phyloP scores from a whole-genome alignment of 1,284 basidiomycete genomes.

The Polyporus tsugae region DNA sequence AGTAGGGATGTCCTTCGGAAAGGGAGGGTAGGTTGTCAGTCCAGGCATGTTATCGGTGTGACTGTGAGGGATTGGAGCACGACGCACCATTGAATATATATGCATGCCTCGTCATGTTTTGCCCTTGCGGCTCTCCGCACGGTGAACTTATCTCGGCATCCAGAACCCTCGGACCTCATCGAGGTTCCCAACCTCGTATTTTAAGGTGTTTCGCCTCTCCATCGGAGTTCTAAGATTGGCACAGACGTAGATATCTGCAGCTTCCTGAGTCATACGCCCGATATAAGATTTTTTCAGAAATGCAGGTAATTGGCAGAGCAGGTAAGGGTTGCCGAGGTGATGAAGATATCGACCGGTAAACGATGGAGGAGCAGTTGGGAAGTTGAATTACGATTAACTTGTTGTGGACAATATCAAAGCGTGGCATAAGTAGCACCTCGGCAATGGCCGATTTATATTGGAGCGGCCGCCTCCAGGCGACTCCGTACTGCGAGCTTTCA shows the following conservation, averaged over 20 bases:
- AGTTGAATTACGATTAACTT: too few relatives aligned
- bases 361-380: too few relatives aligned
- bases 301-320: too few relatives aligned
- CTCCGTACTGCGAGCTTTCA: too few relatives aligned
- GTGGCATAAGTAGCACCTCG: too few relatives aligned
- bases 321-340: too few relatives aligned
- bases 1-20: constrained; percentile 46
- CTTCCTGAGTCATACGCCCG: background rate
- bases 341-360: too few relatives aligned
- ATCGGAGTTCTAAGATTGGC: background rate
- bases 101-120: background rate
- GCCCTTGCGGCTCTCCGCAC: background rate
- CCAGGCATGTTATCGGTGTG: constrained; percentile 31
- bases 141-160: background rate
- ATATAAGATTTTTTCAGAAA: background rate
- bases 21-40: constrained; percentile 37
- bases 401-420: too few relatives aligned
- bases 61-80: background rate
- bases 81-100: constrained; percentile 1
- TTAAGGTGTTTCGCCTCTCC: background rate
- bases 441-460: too few relatives aligned
- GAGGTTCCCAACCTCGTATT: background rate
- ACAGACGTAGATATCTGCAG: background rate
- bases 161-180: background rate
- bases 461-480: too few relatives aligned